phyloP scores from a whole-genome alignment of 768 basidiomycete genomes.

The Auricularia cornea region DNA sequence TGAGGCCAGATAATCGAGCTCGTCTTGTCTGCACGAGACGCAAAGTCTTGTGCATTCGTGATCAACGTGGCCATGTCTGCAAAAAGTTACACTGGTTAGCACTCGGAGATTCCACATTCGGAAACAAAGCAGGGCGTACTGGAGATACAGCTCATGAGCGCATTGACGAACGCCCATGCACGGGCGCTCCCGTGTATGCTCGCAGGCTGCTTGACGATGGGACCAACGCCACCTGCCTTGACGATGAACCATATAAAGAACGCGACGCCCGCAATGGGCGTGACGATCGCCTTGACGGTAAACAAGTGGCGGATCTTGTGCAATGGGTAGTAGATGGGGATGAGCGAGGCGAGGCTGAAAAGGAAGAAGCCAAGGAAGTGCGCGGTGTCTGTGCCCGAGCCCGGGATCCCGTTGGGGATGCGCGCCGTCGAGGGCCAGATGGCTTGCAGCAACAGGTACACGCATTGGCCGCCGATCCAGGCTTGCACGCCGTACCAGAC shows the following conservation, averaged over 20 bases:
- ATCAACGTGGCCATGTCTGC: constrained; percentile 7
- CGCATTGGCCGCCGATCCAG: constrained; percentile 74
- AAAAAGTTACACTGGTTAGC: too few species aligned
- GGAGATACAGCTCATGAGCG: constrained; percentile 69
- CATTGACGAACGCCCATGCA: constrained; percentile 67
- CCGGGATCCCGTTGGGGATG: constrained; percentile 49
- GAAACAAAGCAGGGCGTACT: constrained; percentile 56
- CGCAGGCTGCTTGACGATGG: constrained; percentile 58
- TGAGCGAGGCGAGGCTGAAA: constrained; percentile 75
- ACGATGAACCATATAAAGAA: constrained; percentile 76
- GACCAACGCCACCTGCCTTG: constrained; percentile 70
- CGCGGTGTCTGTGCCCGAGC: neutral
- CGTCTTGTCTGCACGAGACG: constrained; percentile 45
- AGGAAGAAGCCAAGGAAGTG: constrained; percentile 52
- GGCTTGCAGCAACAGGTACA: constrained; percentile 63
- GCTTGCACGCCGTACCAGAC: constrained; percentile 76
- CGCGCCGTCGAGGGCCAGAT: constrained; percentile 59
- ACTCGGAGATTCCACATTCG: neutral
- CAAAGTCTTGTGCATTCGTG: constrained; percentile 71
- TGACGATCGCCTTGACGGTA: constrained; percentile 66
- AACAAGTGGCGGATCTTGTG: constrained; percentile 78
- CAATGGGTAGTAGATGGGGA: constrained; percentile 75
- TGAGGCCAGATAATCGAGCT: constrained; percentile 49
- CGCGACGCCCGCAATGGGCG: constrained; percentile 57
- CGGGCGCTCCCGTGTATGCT: constrained; percentile 57